These are phyloP conservation scores for Ceriops tagal DNA, from an alignment of 345 rosid species.

Conservation along the genomic window DNA sequence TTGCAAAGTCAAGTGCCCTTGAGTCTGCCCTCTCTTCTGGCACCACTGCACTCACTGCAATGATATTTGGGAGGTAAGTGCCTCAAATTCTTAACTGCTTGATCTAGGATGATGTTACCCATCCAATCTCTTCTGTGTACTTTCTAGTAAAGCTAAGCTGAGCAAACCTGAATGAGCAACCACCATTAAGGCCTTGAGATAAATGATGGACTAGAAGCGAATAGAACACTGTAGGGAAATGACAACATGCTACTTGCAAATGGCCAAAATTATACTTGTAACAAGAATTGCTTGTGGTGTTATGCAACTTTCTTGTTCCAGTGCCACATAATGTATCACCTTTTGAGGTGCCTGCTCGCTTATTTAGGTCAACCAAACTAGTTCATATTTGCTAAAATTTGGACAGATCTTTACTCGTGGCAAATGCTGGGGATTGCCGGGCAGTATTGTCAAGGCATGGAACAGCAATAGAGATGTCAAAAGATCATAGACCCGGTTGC, in stretches of 20 bases:
- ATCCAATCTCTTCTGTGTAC: not conserved
- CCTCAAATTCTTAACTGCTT: conserved; percentile 1
- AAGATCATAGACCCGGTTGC: conserved; percentile 70
- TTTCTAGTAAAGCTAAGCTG: not conserved
- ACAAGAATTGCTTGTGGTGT: no score
- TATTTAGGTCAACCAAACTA: no score
- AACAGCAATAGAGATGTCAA: conserved; percentile 61
- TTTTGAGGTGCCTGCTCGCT: no score
- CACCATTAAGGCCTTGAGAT: not conserved
- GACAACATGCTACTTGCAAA: no score
- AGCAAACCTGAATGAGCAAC: not conserved
- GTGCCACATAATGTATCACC: no score
- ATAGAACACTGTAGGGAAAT: no score
- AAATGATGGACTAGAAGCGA: not conserved
- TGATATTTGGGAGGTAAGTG: conserved; percentile 69
- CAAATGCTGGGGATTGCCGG: conserved; percentile 93
- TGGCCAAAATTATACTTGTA: no score
- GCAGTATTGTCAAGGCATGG: conserved; percentile 75
- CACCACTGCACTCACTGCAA: conserved; percentile 82
- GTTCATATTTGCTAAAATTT: no score
- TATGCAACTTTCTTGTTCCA: no score
- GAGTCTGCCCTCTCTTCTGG: conserved; percentile 61
- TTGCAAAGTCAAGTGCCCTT: conserved; percentile 46
- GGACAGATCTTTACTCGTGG: conserved; percentile 69
- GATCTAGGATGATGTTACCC: not conserved